Base-by-base conservation (phyloP, 2,329 filamentous ascomycete genomes). In the Phialocephala sp. region DNA sequence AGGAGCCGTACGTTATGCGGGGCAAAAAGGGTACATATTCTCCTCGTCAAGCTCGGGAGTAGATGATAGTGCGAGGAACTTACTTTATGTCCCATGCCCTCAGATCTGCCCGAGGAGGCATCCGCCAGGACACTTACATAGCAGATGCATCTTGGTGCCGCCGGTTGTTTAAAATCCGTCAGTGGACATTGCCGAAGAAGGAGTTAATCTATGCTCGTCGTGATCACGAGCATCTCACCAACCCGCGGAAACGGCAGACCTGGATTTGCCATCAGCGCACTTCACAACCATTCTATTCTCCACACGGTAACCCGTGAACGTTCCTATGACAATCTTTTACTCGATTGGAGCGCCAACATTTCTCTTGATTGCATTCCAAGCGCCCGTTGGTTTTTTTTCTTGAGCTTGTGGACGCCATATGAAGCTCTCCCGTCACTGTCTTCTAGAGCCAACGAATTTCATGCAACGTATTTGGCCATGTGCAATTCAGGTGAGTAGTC, bases 221-320 rank as follows among this genome's bases (percentile, higher is more conserved):
- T 27, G n/a, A n/a, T n/a, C n/a, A n/a, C n/a, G n/a, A n/a, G n/a
- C n/a, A n/a, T n/a, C n/a, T 62, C 59, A 47, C 55, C 32, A 54
- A 59, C 58, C 63, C 58, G 58, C 58, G 50, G 63, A 58, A 64
- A n/a, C 24, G 62, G 58, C 12, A 41, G 22, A 36, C 50, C 35
- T 5, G n/a, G 22, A 8, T n/a, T 5, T 4, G 12, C 59, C 27
- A 32, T 47, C 20, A 6, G 22, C 15, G n/a, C 55, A 39, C 20
- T 20, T 56, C 8, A 4, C 52, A 24, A n/a, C 3, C 41, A 20
- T 11, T 55, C 18, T 56, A 24, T 52, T 52, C 50, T 62, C 27
- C 50, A 54, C 27, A 32, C 6, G 27, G 27, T 32, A 32, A 6
- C 27, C 6, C 3, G 27, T 6, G 6, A 6, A 32, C 6, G 27